phyloP scores from a whole-genome alignment of 768 basidiomycete genomes.

The Melanogaster broomeanus region DNA sequence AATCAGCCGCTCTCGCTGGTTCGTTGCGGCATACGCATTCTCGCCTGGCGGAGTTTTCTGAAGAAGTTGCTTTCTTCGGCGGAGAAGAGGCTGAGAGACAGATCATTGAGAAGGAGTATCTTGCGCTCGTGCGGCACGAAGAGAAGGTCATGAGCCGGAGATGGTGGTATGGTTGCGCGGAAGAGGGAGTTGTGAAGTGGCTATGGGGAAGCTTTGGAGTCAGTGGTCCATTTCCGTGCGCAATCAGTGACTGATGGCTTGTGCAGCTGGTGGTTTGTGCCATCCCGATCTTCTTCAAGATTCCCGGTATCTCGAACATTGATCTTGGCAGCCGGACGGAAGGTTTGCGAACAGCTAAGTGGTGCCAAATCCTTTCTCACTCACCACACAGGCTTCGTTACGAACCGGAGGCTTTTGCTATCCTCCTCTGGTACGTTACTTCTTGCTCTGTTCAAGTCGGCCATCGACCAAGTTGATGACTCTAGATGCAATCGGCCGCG shows the following conservation, averaged over 20 bases:
- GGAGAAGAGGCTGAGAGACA: slow-evolving; percentile 91
- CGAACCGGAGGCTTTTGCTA: slow-evolving; percentile 86
- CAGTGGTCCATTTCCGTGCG: slow-evolving; percentile 29
- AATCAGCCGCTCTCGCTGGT: slow-evolving; percentile 86
- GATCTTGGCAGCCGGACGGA: slow-evolving; percentile 91
- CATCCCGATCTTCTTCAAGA: slow-evolving; percentile 88
- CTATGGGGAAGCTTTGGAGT: slow-evolving; percentile 95
- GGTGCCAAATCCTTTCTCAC: neutral
- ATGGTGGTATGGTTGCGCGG: slow-evolving; percentile 90
- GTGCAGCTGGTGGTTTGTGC: slow-evolving; percentile 80
- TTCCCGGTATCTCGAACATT: slow-evolving; percentile 63
- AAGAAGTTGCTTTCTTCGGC: slow-evolving; percentile 86
- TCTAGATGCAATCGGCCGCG: slow-evolving; percentile 87
- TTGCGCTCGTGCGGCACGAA: slow-evolving; percentile 82
- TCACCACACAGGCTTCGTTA: slow-evolving; percentile 76
- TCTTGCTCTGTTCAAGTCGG: slow-evolving; percentile 1
- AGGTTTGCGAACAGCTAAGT: slow-evolving; percentile 44
- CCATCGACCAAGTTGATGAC: slow-evolving; percentile 1
- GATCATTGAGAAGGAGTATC: slow-evolving; percentile 87
- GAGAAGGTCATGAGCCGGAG: slow-evolving; percentile 74
- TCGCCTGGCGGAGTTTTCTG: slow-evolving; percentile 83
- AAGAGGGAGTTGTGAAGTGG: slow-evolving; percentile 97
- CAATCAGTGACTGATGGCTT: slow-evolving; percentile 7
- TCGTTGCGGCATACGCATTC: slow-evolving; percentile 91
- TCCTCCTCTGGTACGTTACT: slow-evolving; percentile 72